Evolutionary conservation across 331 rosid genomes (phyloP), one percentile per base, ranked within the genome.

Genomic region (Malus hybrid): DNA sequence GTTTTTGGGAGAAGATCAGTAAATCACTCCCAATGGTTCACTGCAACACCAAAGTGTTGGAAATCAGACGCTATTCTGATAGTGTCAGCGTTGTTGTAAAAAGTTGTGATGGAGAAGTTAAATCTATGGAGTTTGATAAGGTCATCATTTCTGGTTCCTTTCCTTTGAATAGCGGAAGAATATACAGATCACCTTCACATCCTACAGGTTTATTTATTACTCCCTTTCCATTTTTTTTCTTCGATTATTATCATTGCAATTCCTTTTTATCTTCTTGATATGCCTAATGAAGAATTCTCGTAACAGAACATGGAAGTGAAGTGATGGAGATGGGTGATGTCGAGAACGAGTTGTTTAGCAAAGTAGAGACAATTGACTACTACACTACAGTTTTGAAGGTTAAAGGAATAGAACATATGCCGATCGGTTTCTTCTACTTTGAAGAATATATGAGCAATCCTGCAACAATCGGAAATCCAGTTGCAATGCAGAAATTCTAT

Each of bases 361-460:
- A 91, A 88, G 97, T 91, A 33, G 81, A 87, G 83, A 93, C 94
- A 71, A 88, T 86, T 77, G 98, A 93, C 80, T 93, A 89, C 86
- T 91, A 93, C 91, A 93, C 98, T 63, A 93, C 96, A 56, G 97
- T 82, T 76, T 72, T 93, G 65, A 87, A 87, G 91, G 81, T 89
- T 53, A 81, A 88, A 63, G 93, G 98, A 74, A 86, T 91, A 36
- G 86, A 88, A n/a, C 82, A 93, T 69, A 66, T 93, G 68, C 96
- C 94, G 0, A 77, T 89, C 28, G 97, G 96, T 53, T 93, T 93
- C 84, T 93, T 83, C 79, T 93, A 93, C 77, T 88, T 91, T 42
- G 81, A 74, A 74, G 87, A 89, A 83, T 83, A 89, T 74, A 89
- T 93, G 83, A 93, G 89, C 72, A 89, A 93, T 80, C 94, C 97